Conservation (phyloP, 2,329 filamentous ascomycete genomes). For the Fusarium humuli region DNA sequence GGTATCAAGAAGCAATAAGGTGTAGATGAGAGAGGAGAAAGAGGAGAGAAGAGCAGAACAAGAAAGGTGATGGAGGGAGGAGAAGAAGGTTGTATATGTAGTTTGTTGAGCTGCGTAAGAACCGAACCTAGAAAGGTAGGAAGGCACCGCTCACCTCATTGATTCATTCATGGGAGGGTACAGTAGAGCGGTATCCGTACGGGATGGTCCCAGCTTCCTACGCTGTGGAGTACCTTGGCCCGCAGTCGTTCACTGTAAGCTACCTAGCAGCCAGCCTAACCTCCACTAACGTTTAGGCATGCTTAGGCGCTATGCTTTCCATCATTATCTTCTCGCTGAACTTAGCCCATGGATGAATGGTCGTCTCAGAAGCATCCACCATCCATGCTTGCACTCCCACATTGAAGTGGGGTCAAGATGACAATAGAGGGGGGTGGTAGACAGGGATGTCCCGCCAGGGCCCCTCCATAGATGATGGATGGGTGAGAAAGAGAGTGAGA, state of each 20-base stretch:
- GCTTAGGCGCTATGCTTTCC: neutral
- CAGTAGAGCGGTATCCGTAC: constrained; percentile 37
- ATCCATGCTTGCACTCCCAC: constrained; percentile 20
- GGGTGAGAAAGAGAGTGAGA: neutral
- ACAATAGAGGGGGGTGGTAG: constrained; percentile 35
- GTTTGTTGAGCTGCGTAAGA: constrained; percentile 28
- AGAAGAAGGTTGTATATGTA: constrained; percentile 45
- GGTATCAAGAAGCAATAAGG: constrained; percentile 48
- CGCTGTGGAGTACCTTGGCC: constrained; percentile 28
- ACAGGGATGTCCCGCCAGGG: constrained; percentile 25
- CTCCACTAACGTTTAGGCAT: constrained; percentile 15
- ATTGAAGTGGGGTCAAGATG: constrained; percentile 42
- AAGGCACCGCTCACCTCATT: neutral
- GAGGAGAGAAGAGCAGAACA: constrained; percentile 42
- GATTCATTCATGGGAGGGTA: constrained; percentile 8
- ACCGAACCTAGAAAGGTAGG: neutral
- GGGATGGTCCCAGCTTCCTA: constrained; percentile 33
- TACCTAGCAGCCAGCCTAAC: constrained; percentile 11
- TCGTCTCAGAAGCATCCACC: constrained; percentile 16
- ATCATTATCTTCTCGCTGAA: neutral
- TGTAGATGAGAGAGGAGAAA: constrained; percentile 41
- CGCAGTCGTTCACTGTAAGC: constrained; percentile 25
- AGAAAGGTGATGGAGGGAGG: constrained; percentile 33
- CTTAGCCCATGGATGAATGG: constrained; percentile 9
- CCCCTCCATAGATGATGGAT: neutral